Evolutionary conservation across 768 basidiomycete genomes (phyloP).

Genomic region (Lactarius psammicola): DNA sequence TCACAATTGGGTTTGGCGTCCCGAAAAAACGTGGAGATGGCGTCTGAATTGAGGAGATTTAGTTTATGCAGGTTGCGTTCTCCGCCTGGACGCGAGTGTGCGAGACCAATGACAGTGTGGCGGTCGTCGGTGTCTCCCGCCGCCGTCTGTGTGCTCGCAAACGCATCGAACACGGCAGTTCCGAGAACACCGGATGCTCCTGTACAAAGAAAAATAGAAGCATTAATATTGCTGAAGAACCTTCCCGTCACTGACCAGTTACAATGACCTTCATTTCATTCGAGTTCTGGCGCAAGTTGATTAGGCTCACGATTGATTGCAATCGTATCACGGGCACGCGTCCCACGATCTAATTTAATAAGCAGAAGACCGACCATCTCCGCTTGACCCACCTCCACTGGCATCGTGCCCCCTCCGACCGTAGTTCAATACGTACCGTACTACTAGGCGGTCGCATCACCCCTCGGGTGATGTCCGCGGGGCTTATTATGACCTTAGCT

Average conservation of each 20-base stretch:
- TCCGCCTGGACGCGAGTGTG: conserved; percentile 60
- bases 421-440: no score
- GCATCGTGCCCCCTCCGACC: no score
- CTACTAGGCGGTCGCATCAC: no score
- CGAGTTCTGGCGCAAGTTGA: neutral
- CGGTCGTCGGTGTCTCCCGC: neutral
- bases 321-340: neutral
- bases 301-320: neutral
- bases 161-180: conserved; percentile 68
- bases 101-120: conserved; percentile 62
- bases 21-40: conserved; percentile 54
- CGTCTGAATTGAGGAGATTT: conserved; percentile 61
- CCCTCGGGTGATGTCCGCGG: no score
- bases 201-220: conserved; percentile 34
- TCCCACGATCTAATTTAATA: conserved; percentile 3
- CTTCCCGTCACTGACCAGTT: conserved; percentile 43
- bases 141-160: conserved; percentile 41
- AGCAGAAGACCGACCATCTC: neutral
- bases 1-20: conserved; percentile 68
- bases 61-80: conserved; percentile 48
- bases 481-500: neutral
- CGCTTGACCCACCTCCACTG: no score
- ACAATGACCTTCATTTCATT: conserved; percentile 48
- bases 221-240: neutral
- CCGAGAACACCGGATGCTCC: conserved; percentile 94